Evolutionary conservation across 2,329 filamentous ascomycete species (phyloP).

Genomic region (Colletotrichum sp.): DNA sequence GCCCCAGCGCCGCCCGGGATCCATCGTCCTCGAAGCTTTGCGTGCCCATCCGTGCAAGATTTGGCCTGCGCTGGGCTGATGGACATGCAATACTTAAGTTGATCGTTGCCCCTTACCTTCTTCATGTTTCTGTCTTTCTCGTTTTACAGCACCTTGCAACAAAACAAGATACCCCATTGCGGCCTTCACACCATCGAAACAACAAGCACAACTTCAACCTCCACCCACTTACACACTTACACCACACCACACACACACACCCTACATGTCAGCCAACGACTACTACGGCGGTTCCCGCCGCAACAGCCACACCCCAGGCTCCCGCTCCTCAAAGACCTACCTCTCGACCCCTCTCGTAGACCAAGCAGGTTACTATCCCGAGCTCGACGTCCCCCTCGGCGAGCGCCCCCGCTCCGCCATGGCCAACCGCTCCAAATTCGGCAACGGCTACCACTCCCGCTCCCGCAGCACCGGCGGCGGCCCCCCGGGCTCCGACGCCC

Average conservation of each 20-base stretch:
- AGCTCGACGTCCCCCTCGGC: conserved; percentile 6
- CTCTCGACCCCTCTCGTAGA: background rate
- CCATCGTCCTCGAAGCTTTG: background rate
- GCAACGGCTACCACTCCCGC: conserved; percentile 8
- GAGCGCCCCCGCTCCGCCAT: background rate
- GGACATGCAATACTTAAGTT: background rate
- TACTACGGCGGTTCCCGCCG: conserved; percentile 25
- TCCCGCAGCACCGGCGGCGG: conserved; percentile 1
- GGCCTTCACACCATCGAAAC: background rate
- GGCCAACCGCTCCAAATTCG: conserved; percentile 1
- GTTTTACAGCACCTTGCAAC: background rate
- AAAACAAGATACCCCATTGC: background rate
- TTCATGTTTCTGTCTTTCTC: rapidly evolving
- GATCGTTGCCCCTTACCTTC: background rate
- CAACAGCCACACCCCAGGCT: conserved; percentile 13
- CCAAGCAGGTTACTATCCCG: conserved; percentile 2
- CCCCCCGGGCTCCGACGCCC: conserved; percentile 17
- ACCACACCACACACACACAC: background rate
- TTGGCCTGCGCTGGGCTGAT: background rate
- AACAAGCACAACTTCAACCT: background rate
- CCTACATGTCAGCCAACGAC: conserved; percentile 27
- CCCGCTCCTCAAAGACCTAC: background rate
- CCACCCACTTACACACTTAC: background rate
- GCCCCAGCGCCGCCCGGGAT: conserved; percentile 16
- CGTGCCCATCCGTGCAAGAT: background rate